These are phyloP conservation scores for Naganishia vaughanmartiniae DNA, from an alignment of 768 basidiomycete genomes.

Conservation along the genomic window DNA sequence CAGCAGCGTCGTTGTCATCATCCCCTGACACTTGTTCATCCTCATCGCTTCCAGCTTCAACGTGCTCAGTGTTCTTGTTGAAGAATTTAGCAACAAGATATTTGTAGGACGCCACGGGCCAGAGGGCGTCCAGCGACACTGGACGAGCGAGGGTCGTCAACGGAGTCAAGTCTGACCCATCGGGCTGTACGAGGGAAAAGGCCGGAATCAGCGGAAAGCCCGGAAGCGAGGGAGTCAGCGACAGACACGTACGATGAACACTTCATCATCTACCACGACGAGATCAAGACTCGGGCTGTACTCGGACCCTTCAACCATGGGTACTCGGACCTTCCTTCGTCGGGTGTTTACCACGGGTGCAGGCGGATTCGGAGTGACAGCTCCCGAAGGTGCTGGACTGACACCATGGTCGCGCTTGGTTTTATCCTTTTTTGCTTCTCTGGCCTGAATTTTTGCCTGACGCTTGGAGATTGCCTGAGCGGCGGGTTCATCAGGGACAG, in stretches of 20 bases:
- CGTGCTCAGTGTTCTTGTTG: neutral
- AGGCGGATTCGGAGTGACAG: constrained; percentile 21
- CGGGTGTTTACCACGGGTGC: constrained; percentile 19
- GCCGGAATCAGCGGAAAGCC: neutral
- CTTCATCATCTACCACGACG: constrained; percentile 44
- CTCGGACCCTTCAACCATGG: constrained; percentile 45
- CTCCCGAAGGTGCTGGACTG: constrained; percentile 10
- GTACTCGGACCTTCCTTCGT: constrained; percentile 49
- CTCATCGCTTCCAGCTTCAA: neutral
- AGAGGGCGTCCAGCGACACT: neutral
- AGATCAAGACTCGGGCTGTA: constrained; percentile 40
- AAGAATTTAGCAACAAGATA: constrained; percentile 4
- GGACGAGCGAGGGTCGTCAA: constrained; percentile 21
- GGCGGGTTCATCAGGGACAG: neutral
- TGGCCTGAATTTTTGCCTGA: constrained; percentile 25
- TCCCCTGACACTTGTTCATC: constrained; percentile 5
- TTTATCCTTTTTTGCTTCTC: constrained; percentile 29
- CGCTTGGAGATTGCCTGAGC: constrained; percentile 27
- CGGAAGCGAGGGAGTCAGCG: neutral
- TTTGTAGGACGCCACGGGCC: constrained; percentile 18
- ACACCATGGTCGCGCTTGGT: constrained; percentile 5
- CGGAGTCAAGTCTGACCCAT: neutral
- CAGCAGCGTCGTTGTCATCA: constrained; percentile 1
- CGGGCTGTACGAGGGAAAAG: constrained; percentile 6
- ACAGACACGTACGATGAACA: constrained; percentile 46